phyloP scores from a whole-genome alignment of 2,329 filamentous ascomycete species.

The Nigrospora sphaerica region DNA sequence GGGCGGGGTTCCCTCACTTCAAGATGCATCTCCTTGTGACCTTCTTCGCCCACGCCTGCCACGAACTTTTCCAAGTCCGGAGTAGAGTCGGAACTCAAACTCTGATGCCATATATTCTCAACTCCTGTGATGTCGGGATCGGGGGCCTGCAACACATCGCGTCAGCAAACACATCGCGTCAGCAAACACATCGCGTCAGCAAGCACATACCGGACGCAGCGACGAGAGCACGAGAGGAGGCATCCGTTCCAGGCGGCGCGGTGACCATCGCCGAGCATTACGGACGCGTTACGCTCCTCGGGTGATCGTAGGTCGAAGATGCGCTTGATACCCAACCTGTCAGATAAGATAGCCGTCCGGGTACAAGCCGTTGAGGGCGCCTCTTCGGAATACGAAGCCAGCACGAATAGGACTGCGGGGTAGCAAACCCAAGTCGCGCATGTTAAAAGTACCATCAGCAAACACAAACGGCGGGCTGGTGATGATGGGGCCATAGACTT shows the following conservation, averaged over 20 bases:
- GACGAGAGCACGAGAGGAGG: too few species aligned
- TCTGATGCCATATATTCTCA: constrained; percentile 36
- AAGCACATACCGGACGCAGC: too few species aligned
- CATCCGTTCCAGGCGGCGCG: too few species aligned
- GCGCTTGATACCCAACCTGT: constrained; percentile 29
- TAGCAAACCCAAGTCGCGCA: constrained; percentile 41
- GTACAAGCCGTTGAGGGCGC: constrained; percentile 29
- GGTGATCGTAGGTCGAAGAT: constrained; percentile 45
- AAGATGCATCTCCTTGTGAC: constrained; percentile 39
- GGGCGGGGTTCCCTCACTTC: constrained; percentile 20
- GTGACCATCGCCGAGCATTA: too few species aligned
- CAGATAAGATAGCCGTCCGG: constrained; percentile 28
- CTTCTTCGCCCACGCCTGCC: constrained; percentile 34
- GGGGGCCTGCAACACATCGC: constrained; percentile 16
- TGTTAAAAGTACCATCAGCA: constrained; percentile 41
- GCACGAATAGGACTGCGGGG: constrained; percentile 31
- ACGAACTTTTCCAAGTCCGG: constrained; percentile 34
- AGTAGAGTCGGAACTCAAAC: constrained; percentile 24
- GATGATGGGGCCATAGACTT: constrained; percentile 27
- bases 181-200: too few species aligned
- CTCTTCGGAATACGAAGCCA: constrained; percentile 38
- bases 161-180: too few species aligned
- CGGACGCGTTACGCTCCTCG: constrained; percentile 27
- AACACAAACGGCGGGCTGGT: constrained; percentile 37
- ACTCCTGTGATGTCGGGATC: constrained; percentile 36